A percentile compares a stretch with the other conserved stretches of the same genome.
Conservation (phyloP, 495 filamentous ascomycete genomes). For the Bacidia rubella region DNA sequence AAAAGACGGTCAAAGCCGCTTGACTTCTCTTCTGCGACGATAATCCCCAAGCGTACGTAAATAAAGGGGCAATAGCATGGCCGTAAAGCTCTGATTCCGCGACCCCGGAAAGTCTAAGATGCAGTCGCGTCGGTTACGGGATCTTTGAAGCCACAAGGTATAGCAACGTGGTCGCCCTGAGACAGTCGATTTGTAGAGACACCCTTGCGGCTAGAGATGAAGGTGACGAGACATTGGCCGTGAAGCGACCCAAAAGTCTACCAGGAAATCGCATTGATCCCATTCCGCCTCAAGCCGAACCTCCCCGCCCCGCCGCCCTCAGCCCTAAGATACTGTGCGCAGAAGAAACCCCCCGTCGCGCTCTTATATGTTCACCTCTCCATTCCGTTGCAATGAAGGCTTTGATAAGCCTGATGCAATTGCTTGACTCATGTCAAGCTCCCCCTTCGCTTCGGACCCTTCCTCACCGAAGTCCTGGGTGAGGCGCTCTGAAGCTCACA, state of each 20-base stretch:
- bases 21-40: too few species aligned
- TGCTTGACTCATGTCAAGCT: constrained; percentile 44
- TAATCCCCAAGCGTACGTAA: too few species aligned
- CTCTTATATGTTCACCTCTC: background rate
- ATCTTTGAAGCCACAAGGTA: background rate
- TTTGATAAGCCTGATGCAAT: constrained; percentile 22
- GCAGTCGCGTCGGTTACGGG: background rate
- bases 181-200: background rate
- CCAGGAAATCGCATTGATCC: background rate
- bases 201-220: too few species aligned
- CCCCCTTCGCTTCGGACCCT: constrained; percentile 35
- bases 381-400: constrained; percentile 7
- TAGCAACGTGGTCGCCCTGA: background rate
- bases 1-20: background rate
- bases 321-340: background rate
- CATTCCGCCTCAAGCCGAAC: background rate
- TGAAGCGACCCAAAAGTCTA: background rate
- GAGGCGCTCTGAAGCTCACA: constrained; percentile 30
- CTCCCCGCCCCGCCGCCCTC: background rate
- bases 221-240: background rate
- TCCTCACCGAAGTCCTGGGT: constrained; percentile 35
- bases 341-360: background rate
- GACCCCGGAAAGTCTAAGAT: background rate
- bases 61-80: background rate
- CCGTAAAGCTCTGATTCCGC: background rate